phyloP scores from a whole-genome alignment of 352 stramenopile species.

The Phytophthora fragariaefolia region DNA sequence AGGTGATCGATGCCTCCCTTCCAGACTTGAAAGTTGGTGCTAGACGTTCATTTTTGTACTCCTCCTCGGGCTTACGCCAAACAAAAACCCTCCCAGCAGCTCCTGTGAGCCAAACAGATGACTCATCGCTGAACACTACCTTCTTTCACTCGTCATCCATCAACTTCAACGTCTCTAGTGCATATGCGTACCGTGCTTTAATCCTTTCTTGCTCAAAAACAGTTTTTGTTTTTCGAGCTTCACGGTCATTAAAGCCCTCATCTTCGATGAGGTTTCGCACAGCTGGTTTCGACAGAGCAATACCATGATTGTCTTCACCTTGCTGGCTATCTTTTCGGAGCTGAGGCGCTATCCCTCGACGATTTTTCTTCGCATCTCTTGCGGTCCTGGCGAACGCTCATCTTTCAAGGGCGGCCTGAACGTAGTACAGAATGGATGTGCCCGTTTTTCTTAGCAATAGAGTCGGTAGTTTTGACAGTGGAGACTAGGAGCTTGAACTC shows the following conservation, averaged over 20 bases:
- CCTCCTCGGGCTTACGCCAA: not conserved
- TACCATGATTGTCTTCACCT: not conserved
- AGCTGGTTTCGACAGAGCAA: not conserved
- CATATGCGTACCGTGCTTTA: not conserved
- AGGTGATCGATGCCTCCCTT: too few relatives aligned
- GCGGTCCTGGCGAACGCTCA: not conserved
- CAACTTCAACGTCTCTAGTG: slow-evolving; percentile 4
- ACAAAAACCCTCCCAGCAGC: not conserved
- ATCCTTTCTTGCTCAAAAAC: not conserved
- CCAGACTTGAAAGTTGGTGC: slow-evolving; percentile 2
- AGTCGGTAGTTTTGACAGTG: too few relatives aligned
- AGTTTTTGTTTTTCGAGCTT: not conserved
- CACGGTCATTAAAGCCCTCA: slow-evolving; percentile 1
- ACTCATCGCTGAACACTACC: slow-evolving; percentile 5
- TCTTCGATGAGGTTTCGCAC: slow-evolving; percentile 9
- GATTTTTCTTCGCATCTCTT: slow-evolving; percentile 1
- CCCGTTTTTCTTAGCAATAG: too few relatives aligned
- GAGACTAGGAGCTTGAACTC: too few relatives aligned
- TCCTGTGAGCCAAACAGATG: slow-evolving; percentile 4
- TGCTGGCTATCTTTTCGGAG: slow-evolving; percentile 1
- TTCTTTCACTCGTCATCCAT: slow-evolving; percentile 7
- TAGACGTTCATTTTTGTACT: not conserved
- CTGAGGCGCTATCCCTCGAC: too few relatives aligned
- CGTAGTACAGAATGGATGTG: too few relatives aligned
- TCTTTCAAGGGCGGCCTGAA: slow-evolving; percentile 5